phyloP scores from a whole-genome alignment of 1,139 yeast genomes.

The Wickerhamiella infanticola region DNA sequence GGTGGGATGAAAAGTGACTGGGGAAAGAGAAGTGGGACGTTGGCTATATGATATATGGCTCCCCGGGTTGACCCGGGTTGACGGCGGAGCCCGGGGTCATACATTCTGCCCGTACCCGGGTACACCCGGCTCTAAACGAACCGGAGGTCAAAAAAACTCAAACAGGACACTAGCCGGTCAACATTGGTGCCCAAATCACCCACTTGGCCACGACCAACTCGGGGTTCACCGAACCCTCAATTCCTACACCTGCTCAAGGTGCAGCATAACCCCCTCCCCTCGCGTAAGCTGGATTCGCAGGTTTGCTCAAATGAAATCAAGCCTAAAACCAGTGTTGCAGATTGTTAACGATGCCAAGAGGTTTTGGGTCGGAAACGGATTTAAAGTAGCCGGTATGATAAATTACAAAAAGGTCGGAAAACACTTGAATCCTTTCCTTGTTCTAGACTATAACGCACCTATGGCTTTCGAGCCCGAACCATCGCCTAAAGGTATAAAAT shows the following conservation, averaged over 20 bases:
- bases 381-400: neutral
- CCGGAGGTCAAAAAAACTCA: neutral
- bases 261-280: too few relatives aligned
- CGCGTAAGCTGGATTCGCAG: too few relatives aligned
- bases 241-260: too few relatives aligned
- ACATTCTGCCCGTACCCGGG: neutral
- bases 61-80: neutral
- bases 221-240: too few relatives aligned
- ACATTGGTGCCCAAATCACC: too few relatives aligned
- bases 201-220: too few relatives aligned
- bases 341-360: neutral
- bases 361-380: slow-evolving; percentile 5
- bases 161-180: too few relatives aligned
- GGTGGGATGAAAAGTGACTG: neutral
- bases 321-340: slow-evolving; percentile 2
- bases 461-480: slow-evolving; percentile 2
- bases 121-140: neutral
- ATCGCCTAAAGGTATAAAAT: slow-evolving; percentile 3
- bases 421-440: slow-evolving; percentile 3
- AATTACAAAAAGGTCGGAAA: slow-evolving; percentile 1
- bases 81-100: neutral
- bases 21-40: neutral
- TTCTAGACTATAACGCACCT: slow-evolving; percentile 3
- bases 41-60: too few relatives aligned
- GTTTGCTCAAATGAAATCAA: neutral